Conservation (phyloP, 2,329 filamentous ascomycete species). For the Capronia americana region DNA sequence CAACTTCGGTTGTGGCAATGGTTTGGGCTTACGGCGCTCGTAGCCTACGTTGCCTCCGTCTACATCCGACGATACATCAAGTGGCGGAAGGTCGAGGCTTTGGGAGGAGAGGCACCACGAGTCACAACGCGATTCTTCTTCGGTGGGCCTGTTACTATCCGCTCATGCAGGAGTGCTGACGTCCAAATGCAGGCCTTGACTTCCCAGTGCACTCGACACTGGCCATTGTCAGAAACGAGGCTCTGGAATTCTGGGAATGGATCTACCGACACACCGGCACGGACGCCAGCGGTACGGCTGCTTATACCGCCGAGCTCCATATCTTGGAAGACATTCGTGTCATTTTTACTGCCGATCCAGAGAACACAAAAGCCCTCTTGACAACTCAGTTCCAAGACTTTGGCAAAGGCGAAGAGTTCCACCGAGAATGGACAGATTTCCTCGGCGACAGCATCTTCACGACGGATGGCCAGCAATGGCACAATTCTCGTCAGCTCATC, state of each 20-base stretch:
- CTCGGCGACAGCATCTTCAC: conserved; percentile 85
- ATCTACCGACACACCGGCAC: conserved; percentile 33
- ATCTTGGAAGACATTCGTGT: conserved; percentile 53
- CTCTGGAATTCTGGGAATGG: conserved; percentile 37
- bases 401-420: conserved; percentile 75
- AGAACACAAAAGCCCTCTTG: conserved; percentile 91
- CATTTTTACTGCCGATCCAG: conserved; percentile 79
- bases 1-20: conserved; percentile 32
- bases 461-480: conserved; percentile 81
- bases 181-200: conserved; percentile 30
- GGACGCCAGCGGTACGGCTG: conserved; percentile 23
- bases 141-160: conserved; percentile 15
- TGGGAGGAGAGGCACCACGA: conserved; percentile 31
- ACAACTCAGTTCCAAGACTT: conserved; percentile 85
- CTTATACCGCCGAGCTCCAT: conserved; percentile 35
- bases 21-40: conserved; percentile 12
- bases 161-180: conserved; percentile 6
- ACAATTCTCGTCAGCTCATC: conserved; percentile 80
- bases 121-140: conserved; percentile 34
- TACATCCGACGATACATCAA: conserved; percentile 31
- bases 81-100: conserved; percentile 25
- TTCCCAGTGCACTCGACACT: conserved; percentile 35
- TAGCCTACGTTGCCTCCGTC: conserved; percentile 26
- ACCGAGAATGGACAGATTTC: conserved; percentile 76
- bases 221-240: conserved; percentile 32